Evolutionary conservation across 495 filamentous ascomycete genomes (phyloP).

Genomic region (Aspergillus homomorphus): DNA sequence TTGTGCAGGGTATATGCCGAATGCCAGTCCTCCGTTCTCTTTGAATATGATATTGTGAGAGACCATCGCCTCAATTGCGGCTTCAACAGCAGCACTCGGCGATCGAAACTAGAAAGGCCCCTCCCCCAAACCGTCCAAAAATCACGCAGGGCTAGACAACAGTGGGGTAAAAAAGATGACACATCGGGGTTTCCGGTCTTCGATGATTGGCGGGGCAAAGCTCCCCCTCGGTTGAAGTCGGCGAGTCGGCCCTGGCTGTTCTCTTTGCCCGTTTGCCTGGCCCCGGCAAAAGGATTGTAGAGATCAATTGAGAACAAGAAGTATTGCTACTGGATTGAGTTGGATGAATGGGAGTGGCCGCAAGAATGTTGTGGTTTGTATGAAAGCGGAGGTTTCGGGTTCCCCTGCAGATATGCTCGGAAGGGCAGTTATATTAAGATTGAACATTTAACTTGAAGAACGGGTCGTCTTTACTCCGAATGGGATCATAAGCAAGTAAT

Average conservation of each 20-base stretch:
- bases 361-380: neutral
- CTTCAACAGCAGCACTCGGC: no score
- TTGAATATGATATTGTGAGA: no score
- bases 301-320: neutral
- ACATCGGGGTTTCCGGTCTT: neutral
- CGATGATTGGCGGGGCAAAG: neutral
- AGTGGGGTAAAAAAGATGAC: neutral
- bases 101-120: no score
- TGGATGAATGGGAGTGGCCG: no score
- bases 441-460: no score
- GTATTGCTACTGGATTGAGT: neutral
- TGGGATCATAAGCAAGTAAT: no score
- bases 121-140: neutral
- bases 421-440: no score
- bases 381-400: neutral
- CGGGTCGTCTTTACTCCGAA: no score
- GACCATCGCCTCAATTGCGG: no score
- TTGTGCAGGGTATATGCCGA: no score
- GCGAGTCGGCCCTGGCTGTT: neutral
- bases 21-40: no score
- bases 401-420: neutral
- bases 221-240: neutral
- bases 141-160: neutral
- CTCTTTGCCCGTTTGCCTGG: neutral
- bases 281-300: neutral